Conservation (phyloP, 2,329 filamentous ascomycete genomes). For the Colletotrichum aenigma region DNA sequence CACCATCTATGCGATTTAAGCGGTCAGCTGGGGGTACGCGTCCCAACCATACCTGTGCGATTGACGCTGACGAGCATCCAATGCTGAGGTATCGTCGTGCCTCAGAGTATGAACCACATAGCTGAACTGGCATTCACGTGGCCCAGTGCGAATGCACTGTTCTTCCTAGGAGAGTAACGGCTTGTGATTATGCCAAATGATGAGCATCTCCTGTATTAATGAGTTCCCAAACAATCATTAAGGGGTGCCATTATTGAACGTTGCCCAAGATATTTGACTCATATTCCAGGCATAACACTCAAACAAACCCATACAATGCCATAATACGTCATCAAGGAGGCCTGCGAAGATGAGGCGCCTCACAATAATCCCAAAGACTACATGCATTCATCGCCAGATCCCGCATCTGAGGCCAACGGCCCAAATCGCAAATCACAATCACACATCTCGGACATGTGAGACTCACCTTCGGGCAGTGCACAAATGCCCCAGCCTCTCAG, state of each 20-base stretch:
- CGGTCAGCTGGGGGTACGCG: rapidly evolving
- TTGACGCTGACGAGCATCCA: not conserved
- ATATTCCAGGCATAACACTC: not conserved
- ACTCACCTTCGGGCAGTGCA: not conserved
- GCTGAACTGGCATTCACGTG: not conserved
- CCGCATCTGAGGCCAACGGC: not conserved
- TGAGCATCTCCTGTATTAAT: not conserved
- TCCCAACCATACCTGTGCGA: rapidly evolving
- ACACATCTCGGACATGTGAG: not conserved
- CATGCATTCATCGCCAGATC: not conserved
- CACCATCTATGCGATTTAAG: not conserved
- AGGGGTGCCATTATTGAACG: not conserved
- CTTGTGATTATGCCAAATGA: too few relatives aligned
- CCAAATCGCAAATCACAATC: not conserved
- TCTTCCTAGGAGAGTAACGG: not conserved
- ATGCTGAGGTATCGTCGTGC: not conserved
- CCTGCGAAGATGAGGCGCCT: not conserved
- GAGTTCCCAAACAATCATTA: rapidly evolving
- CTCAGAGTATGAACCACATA: not conserved
- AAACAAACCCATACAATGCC: not conserved
- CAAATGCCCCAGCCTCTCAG: not conserved
- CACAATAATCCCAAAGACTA: not conserved
- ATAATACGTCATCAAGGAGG: not conserved
- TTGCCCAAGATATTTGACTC: not conserved
- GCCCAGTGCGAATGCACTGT: not conserved